Percentiles rank a stretch among this genome's conserved stretches.
Evolutionary conservation across 1,284 basidiomycete species (phyloP).

Genomic region (Ceratobasidium papillatum): DNA sequence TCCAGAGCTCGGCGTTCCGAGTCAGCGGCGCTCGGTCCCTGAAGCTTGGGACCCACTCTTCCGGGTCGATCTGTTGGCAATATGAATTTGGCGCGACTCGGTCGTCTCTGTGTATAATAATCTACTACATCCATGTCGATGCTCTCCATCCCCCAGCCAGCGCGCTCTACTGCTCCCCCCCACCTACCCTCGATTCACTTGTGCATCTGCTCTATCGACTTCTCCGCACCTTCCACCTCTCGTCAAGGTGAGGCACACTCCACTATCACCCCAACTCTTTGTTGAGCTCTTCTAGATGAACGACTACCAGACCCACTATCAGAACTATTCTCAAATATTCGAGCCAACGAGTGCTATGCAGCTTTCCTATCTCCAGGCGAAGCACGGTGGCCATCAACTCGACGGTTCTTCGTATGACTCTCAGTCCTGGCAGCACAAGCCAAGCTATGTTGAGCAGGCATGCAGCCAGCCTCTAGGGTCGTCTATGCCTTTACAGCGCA

Average conservation of each 20-base stretch:
- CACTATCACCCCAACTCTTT: neutral
- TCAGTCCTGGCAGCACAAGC: slow-evolving; percentile 13
- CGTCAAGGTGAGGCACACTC: neutral
- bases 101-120: neutral
- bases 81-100: neutral
- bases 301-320: slow-evolving; percentile 33
- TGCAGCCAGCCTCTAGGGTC: neutral
- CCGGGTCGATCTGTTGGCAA: slow-evolving; percentile 17
- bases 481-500: neutral
- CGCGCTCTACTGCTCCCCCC: neutral
- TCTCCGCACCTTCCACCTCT: neutral
- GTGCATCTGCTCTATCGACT: neutral
- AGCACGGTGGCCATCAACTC: neutral
- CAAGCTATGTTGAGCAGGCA: neutral
- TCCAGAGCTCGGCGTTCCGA: neutral
- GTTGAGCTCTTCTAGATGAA: slow-evolving; percentile 21
- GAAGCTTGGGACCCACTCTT: neutral
- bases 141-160: slow-evolving; percentile 1
- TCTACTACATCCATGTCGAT: neutral
- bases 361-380: slow-evolving; percentile 21
- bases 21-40: neutral
- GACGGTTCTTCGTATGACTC: neutral
- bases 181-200: neutral
- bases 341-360: slow-evolving; percentile 31
- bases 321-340: slow-evolving; percentile 28